phyloP scores from a whole-genome alignment of 1,284 basidiomycete genomes.

The Bjerkandera adusta region DNA sequence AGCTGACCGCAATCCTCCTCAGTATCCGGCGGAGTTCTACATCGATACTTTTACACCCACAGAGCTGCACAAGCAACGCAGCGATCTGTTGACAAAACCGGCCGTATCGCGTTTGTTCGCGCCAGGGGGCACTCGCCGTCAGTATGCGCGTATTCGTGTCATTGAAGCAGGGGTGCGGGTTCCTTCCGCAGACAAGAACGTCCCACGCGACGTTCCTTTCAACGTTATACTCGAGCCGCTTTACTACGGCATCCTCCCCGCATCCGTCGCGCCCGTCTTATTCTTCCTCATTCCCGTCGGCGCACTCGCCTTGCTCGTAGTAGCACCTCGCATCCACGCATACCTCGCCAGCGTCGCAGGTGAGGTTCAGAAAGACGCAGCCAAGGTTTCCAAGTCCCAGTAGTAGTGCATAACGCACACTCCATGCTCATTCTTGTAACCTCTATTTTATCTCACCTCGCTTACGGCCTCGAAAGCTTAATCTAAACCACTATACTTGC shows the following conservation, averaged over 20 bases:
- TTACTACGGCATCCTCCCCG: conserved; percentile 55
- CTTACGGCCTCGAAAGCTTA: not conserved
- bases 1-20: conserved; percentile 3
- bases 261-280: conserved; percentile 44
- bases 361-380: conserved; percentile 16
- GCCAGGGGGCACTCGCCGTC: conserved; percentile 34
- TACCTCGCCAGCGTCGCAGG: conserved; percentile 17
- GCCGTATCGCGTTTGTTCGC: too few species aligned
- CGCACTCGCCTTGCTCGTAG: conserved; percentile 13
- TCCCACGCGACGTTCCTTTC: too few species aligned
- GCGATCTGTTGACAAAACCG: too few species aligned
- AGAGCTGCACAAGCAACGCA: too few species aligned
- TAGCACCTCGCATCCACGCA: conserved; percentile 17
- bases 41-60: conserved; percentile 23
- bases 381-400: too few species aligned
- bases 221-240: conserved; percentile 57
- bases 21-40: conserved; percentile 31
- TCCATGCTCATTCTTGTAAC: too few species aligned
- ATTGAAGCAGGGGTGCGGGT: conserved; percentile 49
- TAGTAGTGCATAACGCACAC: too few species aligned
- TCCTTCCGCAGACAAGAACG: conserved; percentile 31
- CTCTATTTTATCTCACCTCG: not conserved
- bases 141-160: conserved; percentile 54
- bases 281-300: conserved; percentile 18
- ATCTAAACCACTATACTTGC: conserved; percentile 1